Evolutionary conservation across 768 basidiomycete species (phyloP).

Genomic region (Cystoderma amianthinum): DNA sequence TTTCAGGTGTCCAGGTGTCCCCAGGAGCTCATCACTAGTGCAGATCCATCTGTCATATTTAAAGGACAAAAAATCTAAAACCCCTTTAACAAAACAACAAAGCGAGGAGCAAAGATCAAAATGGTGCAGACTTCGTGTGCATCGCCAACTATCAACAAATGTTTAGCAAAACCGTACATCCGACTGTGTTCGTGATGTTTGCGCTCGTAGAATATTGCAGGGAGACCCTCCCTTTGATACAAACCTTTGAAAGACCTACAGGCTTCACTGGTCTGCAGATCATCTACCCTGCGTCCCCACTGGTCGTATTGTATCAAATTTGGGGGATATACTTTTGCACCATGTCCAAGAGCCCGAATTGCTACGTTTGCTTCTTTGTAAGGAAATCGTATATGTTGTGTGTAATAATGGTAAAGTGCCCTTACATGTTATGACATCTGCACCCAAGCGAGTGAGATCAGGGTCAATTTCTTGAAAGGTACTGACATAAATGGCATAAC

Average conservation of each 20-base stretch:
- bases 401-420: neutral
- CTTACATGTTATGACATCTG: slow-evolving; percentile 46
- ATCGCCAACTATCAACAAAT: slow-evolving; percentile 55
- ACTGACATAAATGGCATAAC: slow-evolving; percentile 17
- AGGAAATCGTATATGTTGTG: too few relatives aligned
- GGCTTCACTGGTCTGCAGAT: slow-evolving; percentile 62
- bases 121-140: slow-evolving; percentile 43
- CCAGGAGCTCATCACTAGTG: slow-evolving; percentile 66
- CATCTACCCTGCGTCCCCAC: slow-evolving; percentile 64
- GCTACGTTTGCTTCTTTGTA: slow-evolving; percentile 27
- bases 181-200: slow-evolving; percentile 55
- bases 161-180: slow-evolving; percentile 59
- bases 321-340: slow-evolving; percentile 37
- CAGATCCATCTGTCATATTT: slow-evolving; percentile 76
- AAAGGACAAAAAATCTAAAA: slow-evolving; percentile 70
- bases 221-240: slow-evolving; percentile 56
- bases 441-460: slow-evolving; percentile 56
- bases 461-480: slow-evolving; percentile 41
- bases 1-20: slow-evolving; percentile 50
- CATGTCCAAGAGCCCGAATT: slow-evolving; percentile 46
- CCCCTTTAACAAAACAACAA: neutral
- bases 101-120: neutral
- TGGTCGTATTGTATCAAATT: slow-evolving; percentile 65
- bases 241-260: slow-evolving; percentile 64
- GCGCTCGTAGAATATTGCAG: slow-evolving; percentile 64